These are phyloP conservation scores for Adiantum capillusveneris DNA, from an alignment of 75 land plant species.

Conservation along the genomic window DNA sequence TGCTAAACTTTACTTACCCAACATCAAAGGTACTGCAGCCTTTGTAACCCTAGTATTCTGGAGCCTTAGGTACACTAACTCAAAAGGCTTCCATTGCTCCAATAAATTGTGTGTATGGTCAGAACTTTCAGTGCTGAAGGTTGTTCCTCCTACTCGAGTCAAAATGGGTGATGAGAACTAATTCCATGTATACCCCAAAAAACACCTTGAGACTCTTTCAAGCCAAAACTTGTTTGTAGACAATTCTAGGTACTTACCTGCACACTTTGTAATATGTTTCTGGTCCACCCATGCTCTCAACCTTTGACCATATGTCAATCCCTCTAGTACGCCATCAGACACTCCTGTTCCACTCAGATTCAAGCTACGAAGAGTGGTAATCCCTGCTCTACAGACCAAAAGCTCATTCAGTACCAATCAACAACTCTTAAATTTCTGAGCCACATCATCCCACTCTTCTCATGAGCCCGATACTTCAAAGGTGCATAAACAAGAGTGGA, in stretches of 20 bases:
- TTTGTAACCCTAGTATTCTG: background rate
- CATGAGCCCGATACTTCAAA: no score
- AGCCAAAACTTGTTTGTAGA: no score
- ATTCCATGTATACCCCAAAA: no score
- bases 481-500: no score
- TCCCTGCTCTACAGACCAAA: constrained; percentile 1
- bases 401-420: no score
- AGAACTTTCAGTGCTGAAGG: no score
- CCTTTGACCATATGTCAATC: background rate
- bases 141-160: no score
- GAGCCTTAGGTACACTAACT: background rate
- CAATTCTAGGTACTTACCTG: background rate
- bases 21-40: background rate
- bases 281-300: background rate
- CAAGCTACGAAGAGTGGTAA: background rate
- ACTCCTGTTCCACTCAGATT: constrained; percentile 6
- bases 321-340: background rate
- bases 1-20: background rate
- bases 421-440: no score
- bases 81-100: background rate
- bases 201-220: no score
- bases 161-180: no score
- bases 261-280: background rate
- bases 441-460: no score
- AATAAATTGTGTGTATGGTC: no score